Base-by-base conservation (phyloP, 176 grass and related monocot species). In the Tillandsia fasciculata region DNA sequence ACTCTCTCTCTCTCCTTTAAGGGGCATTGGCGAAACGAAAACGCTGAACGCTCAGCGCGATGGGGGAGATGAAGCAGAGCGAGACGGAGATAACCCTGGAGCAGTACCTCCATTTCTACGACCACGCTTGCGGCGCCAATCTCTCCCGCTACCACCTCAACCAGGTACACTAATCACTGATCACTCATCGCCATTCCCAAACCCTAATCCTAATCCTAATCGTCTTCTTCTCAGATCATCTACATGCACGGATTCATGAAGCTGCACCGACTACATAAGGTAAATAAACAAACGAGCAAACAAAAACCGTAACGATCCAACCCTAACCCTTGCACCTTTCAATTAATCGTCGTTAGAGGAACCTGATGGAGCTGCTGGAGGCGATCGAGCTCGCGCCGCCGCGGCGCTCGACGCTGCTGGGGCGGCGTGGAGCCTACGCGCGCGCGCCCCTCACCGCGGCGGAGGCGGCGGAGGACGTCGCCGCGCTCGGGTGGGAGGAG, bases 381-480 rank as follows among this genome's bases (percentile, higher is more conserved):
- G 15, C 27, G 27, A 66, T 66, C 29, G 64, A 66, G 23, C 64
- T 66, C 27, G 15, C 29, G 12, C 26, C 64, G 64, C 64, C 64
- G 64, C 26, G 27, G 64, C 26, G 64, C 11, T 66, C 64, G 64
- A 66, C 64, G 12, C 64, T 66, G 64, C 64, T 66, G 64, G 64
- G 17, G 15, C 12, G 47, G 64, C 24, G 24, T 0, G 27, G 14
- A 5, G n/a, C 47, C 64, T 66, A 29, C 12, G 29, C 28, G 12
- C 14, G 64, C 29, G 64, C 64, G 28, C 10, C 47, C 27, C 27
- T 66, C 26, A 66, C 64, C 26, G 27, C 9, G 27, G 64, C 64
- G 64, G 64, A 66, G 64, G 27, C 26, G 64, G 27, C 27, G 64
- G 64, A 66, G 64, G 64, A 66, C 64, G 12, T 66, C 64, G 64